Evolutionary conservation across 2,329 filamentous ascomycete species (phyloP), one percentile per base, ranked within the genome.

Genomic region (Xylariaceae sp.): DNA sequence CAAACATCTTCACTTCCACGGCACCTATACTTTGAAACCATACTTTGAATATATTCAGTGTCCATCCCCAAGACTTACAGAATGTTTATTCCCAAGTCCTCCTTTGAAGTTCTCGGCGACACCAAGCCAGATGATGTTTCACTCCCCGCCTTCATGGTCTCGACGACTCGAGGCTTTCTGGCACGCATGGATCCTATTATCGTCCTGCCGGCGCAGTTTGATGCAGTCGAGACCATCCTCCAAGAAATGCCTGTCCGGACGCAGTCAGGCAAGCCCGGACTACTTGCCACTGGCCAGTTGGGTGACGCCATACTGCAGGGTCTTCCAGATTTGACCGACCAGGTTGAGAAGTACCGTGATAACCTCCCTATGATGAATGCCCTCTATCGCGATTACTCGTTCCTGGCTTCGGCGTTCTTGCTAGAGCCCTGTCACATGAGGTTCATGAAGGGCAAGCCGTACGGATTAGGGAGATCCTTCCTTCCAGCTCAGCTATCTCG

Each of bases 381-480:
- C 32, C 77, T 96, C 46, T 96, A 96, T 73, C 83, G 93, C 19
- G 93, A 97, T 77, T 97, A 96, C 73, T 90, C 89, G 14, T 97
- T 96, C 79, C 77, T 96, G 26, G 89, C 92, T 4, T 96, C 90
- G 20, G 90, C 91, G 0, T 96, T 96, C 71, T 80, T 97, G 26
- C 85, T 97, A 26, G 93, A 97, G 79, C 93, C 93, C 10, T 97
- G 93, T 73, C 93, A 95, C 75, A 82, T 91, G 76, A 83, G 82
- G 40, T 87, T 86, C 67, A 66, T 88, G 58, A 87, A 84, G 73
- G 89, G 88, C 0, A 86, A 90, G 70, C 80, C 81, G 1, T 96
- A 96, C 71, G 92, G 92, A 0, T 77, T 96, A 44, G 92, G 87
- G 2, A 79, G 92, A 44, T 83, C 91, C 57, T 79, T 83, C 20